phyloP scores from a whole-genome alignment of 768 basidiomycete species.

The Kwoniella sp. region DNA sequence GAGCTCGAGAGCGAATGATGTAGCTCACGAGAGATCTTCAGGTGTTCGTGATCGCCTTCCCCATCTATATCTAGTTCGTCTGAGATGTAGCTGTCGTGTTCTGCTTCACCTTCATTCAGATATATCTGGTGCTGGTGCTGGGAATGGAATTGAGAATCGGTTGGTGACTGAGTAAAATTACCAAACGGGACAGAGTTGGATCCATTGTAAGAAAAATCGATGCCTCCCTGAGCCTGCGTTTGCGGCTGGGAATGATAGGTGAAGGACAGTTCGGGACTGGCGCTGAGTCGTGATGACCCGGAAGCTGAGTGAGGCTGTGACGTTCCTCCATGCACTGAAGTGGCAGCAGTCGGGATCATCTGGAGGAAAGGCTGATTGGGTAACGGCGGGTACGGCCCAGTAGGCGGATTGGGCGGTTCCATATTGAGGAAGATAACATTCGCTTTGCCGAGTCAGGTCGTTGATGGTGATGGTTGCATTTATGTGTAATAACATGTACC shows the following conservation, averaged over 20 bases:
- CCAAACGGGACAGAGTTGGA: neutral
- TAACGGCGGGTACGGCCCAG: neutral
- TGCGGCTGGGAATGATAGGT: neutral
- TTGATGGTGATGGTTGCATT: neutral
- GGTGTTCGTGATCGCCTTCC: neutral
- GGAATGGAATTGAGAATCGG: neutral
- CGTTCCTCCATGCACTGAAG: neutral
- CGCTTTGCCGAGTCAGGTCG: neutral
- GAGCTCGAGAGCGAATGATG: slow-evolving; percentile 22
- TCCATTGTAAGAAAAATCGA: neutral
- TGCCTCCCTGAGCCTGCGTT: neutral
- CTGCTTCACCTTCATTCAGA: neutral
- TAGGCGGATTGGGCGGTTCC: neutral
- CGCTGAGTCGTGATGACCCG: neutral
- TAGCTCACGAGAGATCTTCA: neutral
- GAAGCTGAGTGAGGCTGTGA: neutral
- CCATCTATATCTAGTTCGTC: neutral
- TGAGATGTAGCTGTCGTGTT: neutral
- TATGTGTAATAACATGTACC: too few relatives aligned
- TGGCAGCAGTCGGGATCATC: neutral
- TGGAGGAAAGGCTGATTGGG: neutral
- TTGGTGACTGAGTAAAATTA: neutral
- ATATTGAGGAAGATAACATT: neutral
- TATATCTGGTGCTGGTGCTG: neutral
- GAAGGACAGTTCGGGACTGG: neutral